Evolutionary conservation across 306 rosid species (phyloP), one percentile per base, ranked within the genome.

Genomic region (Prunus kanzakura): DNA sequence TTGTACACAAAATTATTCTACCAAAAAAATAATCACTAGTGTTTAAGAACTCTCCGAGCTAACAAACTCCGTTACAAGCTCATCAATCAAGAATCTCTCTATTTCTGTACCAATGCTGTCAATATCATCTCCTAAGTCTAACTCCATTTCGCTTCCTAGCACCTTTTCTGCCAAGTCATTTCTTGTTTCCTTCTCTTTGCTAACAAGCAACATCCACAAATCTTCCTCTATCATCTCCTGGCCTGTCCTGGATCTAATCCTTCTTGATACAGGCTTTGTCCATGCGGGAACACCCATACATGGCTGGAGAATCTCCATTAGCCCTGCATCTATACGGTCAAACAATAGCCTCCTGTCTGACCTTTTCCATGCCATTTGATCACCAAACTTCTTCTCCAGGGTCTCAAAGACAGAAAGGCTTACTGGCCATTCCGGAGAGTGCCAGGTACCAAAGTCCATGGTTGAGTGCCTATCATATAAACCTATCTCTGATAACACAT

Each of bases 301-400:
- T 13, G 97, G 89, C 76, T 64, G 75, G 54, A 88, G 79, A 78
- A 89, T 87, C 76, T 89, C 86, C 41, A 51, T 52, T 68, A 96
- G 51, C 64, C 93, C 93, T 5, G 64, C 54, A 70, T 96, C 88
- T 25, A 96, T 87, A 20, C 90, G 77, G 73, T 96, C 99, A 67
- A 96, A 96, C 56, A 92, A 84, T 79, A 89, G 91, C 88, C 83
- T 83, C 71, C 97, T 84, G 56, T 92, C 93, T 4, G 96, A 85
- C 72, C 96, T 88, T 76, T 84, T 90, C 98, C 93, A 92, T 61
- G 79, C 61, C 69, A 78, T 74, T 74, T 89, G 97, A 83, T 89
- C 85, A 15, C 96, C 96, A 9, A 86, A 91, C 80, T 87, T 92
- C 88, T 88, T 96, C 84, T 96, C 99, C 9, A 96, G 72, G 43